phyloP scores from a whole-genome alignment of 345 rosid species.

The Dipteronia sinensis region DNA sequence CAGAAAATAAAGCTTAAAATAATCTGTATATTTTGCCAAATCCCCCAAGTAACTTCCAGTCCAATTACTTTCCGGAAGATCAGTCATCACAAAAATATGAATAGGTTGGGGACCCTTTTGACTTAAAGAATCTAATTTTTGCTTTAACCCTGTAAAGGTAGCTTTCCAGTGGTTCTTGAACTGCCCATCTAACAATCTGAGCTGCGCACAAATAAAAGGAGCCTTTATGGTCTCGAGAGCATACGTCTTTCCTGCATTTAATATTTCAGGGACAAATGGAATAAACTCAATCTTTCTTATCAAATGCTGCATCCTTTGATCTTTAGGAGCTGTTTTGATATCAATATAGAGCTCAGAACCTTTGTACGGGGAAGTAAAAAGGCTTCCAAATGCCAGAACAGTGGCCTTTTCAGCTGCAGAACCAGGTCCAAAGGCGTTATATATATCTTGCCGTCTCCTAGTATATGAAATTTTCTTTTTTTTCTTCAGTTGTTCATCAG shows the following conservation, averaged over 20 bases:
- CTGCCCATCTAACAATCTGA: constrained; percentile 91
- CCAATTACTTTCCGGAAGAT: constrained; percentile 88
- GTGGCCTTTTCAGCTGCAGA: constrained; percentile 60
- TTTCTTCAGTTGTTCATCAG: constrained; percentile 78
- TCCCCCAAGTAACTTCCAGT: constrained; percentile 75
- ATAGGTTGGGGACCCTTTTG: constrained; percentile 37
- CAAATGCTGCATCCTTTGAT: constrained; percentile 55
- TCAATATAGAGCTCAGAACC: constrained; percentile 76
- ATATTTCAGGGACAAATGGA: constrained; percentile 78
- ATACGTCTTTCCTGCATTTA: constrained; percentile 60
- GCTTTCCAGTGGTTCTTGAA: constrained; percentile 87
- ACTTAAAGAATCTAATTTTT: constrained; percentile 63
- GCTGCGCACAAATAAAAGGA: constrained; percentile 88
- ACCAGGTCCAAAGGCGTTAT: constrained; percentile 70
- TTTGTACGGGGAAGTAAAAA: constrained; percentile 80
- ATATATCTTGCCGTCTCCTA: constrained; percentile 70
- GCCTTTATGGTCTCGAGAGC: constrained; percentile 54
- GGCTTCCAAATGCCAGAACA: constrained; percentile 84
- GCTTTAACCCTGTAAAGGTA: constrained; percentile 61
- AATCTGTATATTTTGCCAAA: constrained; percentile 51
- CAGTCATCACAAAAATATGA: constrained; percentile 85
- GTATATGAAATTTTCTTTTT: constrained; percentile 64
- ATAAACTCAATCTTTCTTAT: constrained; percentile 61
- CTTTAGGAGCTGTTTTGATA: constrained; percentile 43
- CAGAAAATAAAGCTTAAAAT: constrained; percentile 59